phyloP scores from a whole-genome alignment of 345 rosid genomes.

The Eucalyptus urophylla region DNA sequence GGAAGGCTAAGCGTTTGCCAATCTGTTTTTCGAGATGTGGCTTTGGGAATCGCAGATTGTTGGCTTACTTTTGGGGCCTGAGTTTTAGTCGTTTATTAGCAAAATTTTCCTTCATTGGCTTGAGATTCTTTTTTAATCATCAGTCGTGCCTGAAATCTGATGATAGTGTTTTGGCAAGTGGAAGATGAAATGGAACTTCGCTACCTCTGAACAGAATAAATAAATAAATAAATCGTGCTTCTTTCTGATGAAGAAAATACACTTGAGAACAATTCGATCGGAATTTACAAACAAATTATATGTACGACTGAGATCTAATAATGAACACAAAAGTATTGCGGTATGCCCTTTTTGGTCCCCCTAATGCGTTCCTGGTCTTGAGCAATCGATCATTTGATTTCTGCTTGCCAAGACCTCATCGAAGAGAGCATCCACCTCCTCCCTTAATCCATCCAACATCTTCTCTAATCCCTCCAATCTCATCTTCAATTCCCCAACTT shows the following conservation, averaged over 20 bases:
- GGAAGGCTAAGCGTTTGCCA: not conserved
- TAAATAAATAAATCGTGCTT: not conserved
- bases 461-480: constrained; percentile 26
- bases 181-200: not conserved
- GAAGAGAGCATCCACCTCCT: constrained; percentile 35
- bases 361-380: constrained; percentile 4
- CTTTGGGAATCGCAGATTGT: not conserved
- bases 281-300: not conserved
- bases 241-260: not conserved
- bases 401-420: constrained; percentile 28
- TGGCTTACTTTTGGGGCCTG: not conserved
- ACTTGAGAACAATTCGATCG: not conserved
- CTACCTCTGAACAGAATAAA: not conserved
- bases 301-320: not conserved
- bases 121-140: not conserved
- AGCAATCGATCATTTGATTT: constrained; percentile 29
- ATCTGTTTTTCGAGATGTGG: not conserved
- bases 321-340: not conserved
- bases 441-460: constrained; percentile 17
- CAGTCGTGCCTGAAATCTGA: not conserved
- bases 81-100: not conserved
- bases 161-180: not conserved
- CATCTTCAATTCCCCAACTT: constrained; percentile 24
- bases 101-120: not conserved
- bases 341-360: not conserved